A percentile compares a stretch with the other conserved stretches of the same genome.
These are phyloP conservation scores for Chaetomium cochliodes DNA, from an alignment of 495 filamentous ascomycete genomes.

Conservation along the genomic window DNA sequence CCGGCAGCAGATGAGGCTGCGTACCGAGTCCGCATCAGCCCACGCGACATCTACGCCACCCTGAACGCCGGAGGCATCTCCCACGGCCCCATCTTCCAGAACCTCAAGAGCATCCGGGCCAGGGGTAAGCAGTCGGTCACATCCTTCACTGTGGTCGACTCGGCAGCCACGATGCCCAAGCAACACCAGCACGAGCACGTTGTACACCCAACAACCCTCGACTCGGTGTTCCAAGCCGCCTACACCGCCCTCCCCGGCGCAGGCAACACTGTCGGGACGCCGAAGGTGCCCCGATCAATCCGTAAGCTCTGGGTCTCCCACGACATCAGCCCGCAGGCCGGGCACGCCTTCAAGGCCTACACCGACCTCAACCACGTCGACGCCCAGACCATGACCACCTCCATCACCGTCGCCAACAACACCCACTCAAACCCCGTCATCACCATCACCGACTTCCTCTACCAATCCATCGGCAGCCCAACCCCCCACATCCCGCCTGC, in stretches of 20 bases:
- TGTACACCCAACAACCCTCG: slow-evolving; percentile 51
- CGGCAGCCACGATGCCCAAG: slow-evolving; percentile 43
- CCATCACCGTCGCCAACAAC: slow-evolving; percentile 24
- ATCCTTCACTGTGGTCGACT: slow-evolving; percentile 41
- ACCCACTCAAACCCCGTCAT: slow-evolving; percentile 21
- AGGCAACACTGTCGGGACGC: slow-evolving; percentile 11
- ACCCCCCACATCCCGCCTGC: slow-evolving; percentile 10
- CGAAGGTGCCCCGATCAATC: slow-evolving; percentile 32
- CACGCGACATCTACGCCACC: slow-evolving; percentile 33
- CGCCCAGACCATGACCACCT: slow-evolving; percentile 26
- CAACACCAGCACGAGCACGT: slow-evolving; percentile 43
- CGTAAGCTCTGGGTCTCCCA: slow-evolving; percentile 31
- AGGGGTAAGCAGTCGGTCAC: slow-evolving; percentile 29
- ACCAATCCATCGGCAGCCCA: slow-evolving; percentile 30
- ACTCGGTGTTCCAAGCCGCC: slow-evolving; percentile 42
- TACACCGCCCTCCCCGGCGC: slow-evolving; percentile 30
- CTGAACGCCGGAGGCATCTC: slow-evolving; percentile 36
- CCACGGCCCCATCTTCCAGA: slow-evolving; percentile 42
- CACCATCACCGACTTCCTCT: slow-evolving; percentile 29
- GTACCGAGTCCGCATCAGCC: slow-evolving; percentile 27
- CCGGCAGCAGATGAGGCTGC: slow-evolving; percentile 22
- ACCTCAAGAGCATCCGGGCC: slow-evolving; percentile 33
- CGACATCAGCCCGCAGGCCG: slow-evolving; percentile 17
- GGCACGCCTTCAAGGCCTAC: slow-evolving; percentile 30
- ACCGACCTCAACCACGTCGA: slow-evolving; percentile 25